Percentiles rank a stretch among this genome's conserved stretches.
Evolutionary conservation across 176 grass and related monocot genomes (phyloP).

Genomic region (Panicum miliaceum): DNA sequence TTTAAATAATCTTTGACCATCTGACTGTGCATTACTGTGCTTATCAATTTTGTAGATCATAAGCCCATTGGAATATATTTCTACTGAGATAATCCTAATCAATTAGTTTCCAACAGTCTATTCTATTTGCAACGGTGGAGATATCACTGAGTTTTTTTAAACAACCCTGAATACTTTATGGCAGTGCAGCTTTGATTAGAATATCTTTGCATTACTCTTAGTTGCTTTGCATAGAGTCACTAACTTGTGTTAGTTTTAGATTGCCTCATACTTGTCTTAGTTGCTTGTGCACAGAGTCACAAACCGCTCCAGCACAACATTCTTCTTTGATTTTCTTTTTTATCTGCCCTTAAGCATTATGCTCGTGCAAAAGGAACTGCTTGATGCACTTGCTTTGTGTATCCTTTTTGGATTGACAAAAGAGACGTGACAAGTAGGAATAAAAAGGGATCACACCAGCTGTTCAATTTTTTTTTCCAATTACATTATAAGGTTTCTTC

Average conservation of each 20-base stretch:
- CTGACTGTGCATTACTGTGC: constrained; percentile 4
- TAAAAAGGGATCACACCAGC: not conserved
- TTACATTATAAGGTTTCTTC: not conserved
- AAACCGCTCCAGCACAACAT: not conserved
- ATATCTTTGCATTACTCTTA: not conserved
- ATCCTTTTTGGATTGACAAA: not conserved
- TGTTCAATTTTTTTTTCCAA: not conserved
- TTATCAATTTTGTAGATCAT: not conserved
- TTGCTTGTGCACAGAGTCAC: not conserved
- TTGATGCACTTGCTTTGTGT: not conserved
- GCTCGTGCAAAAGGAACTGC: not conserved
- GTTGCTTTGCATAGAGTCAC: not conserved
- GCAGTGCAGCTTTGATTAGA: not conserved
- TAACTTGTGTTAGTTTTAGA: too few species aligned
- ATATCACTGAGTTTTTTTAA: constrained; percentile 14
- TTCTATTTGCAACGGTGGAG: not conserved
- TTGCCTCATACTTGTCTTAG: not conserved
- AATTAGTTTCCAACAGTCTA: not conserved
- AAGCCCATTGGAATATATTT: not conserved
- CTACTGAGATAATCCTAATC: not conserved
- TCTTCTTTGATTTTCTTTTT: not conserved
- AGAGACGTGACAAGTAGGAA: not conserved
- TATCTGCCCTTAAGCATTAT: not conserved
- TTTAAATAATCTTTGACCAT: not conserved
- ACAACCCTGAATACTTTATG: not conserved